A percentile compares a stretch with the other conserved stretches of the same genome.
phyloP scores from a whole-genome alignment of 352 stramenopile genomes.

The Thalassiosira oceanica region DNA sequence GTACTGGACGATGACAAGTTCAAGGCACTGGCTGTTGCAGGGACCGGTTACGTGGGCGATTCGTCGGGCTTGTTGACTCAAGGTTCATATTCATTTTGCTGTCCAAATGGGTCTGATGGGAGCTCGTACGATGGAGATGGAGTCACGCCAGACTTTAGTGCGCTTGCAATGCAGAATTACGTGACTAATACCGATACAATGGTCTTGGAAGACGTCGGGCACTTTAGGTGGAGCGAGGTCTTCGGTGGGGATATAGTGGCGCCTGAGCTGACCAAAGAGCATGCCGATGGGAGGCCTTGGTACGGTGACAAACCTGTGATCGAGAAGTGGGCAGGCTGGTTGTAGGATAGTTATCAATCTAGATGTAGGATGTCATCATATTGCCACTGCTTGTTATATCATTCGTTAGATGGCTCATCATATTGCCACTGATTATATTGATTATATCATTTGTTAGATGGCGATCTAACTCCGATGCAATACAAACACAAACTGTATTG shows the following conservation, averaged over 20 bases:
- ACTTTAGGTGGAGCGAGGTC: constrained; percentile 68
- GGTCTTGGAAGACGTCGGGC: constrained; percentile 43
- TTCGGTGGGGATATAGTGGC: constrained; percentile 57
- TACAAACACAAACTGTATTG: too few species aligned
- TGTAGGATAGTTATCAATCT: constrained; percentile 24
- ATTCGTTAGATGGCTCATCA: too few species aligned
- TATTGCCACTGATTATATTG: too few species aligned
- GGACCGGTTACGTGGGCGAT: constrained; percentile 61
- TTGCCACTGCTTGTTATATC: too few species aligned
- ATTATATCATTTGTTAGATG: too few species aligned
- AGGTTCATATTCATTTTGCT: constrained; percentile 68
- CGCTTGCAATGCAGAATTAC: constrained; percentile 52
- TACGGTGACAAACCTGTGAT: constrained; percentile 64
- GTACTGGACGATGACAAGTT: constrained; percentile 28
- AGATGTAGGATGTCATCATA: too few species aligned
- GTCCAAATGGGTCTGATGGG: constrained; percentile 49
- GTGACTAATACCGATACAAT: constrained; percentile 43
- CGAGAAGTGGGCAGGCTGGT: constrained; percentile 58
- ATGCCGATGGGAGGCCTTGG: constrained; percentile 55
- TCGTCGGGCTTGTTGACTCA: constrained; percentile 41
- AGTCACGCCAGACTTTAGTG: constrained; percentile 59
- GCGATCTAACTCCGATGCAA: too few species aligned
- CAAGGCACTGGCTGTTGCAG: constrained; percentile 50
- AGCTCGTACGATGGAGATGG: constrained; percentile 67
- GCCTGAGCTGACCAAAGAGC: constrained; percentile 52